Evolutionary conservation across 257 asterid genomes (phyloP).

Genomic region (Capsicum pubescens): DNA sequence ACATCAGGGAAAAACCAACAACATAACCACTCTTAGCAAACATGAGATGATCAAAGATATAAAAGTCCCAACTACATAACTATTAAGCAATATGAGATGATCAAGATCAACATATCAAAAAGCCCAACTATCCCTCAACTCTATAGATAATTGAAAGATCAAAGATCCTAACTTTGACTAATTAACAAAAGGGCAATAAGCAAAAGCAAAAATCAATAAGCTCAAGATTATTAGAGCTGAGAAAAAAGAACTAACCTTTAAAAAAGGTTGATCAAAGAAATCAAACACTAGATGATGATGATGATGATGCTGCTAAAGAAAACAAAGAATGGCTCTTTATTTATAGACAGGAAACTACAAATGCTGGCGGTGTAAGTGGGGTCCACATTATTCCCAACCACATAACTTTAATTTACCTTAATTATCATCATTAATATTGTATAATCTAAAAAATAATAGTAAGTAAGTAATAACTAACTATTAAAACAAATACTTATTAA

Average conservation of each 20-base stretch:
- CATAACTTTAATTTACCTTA: constrained; percentile 23
- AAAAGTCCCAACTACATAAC: neutral
- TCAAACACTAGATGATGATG: neutral
- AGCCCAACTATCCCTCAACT: neutral
- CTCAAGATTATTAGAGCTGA: no score
- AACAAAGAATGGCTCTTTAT: constrained; percentile 14
- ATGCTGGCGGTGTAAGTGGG: constrained; percentile 31
- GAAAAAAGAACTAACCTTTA: constrained; percentile 20
- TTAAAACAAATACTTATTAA: no score
- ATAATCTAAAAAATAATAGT: no score
- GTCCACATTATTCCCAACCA: constrained; percentile 31
- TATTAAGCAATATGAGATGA: neutral
- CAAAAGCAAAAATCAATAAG: no score
- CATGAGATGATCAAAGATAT: neutral
- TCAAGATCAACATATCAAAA: neutral
- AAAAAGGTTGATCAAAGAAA: neutral
- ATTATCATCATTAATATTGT: neutral
- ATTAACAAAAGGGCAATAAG: no score
- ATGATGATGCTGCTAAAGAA: accelerated
- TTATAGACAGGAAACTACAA: constrained; percentile 35
- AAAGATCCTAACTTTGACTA: neutral
- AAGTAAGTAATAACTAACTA: no score
- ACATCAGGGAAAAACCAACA: neutral
- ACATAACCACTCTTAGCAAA: neutral
- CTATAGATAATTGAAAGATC: neutral